Percentiles rank a stretch among this genome's conserved stretches.
Conservation (phyloP, 2,329 filamentous ascomycete species). For the Saccharata proteae region DNA sequence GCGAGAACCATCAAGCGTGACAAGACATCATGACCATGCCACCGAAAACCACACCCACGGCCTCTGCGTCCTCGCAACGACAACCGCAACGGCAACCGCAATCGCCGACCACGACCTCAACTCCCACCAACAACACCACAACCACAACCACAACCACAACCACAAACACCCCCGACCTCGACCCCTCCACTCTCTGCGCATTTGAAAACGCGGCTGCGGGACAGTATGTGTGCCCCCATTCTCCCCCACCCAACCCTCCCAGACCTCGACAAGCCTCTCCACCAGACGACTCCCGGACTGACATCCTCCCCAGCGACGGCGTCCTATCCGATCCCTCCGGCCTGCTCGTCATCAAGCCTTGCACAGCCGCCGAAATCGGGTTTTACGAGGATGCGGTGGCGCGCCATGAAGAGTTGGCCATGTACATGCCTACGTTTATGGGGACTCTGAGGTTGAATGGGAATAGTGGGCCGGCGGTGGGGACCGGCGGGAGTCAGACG, state of each 20-base stretch:
- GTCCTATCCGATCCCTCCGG: conserved; percentile 76
- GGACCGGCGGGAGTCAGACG: conserved; percentile 11
- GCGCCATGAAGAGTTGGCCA: conserved; percentile 59
- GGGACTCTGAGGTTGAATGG: conserved; percentile 64
- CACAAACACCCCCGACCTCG: no score
- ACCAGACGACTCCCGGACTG: conserved; percentile 5
- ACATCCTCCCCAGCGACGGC: conserved; percentile 54
- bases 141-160: no score
- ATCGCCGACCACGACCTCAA: no score
- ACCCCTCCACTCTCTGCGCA: conserved; percentile 49
- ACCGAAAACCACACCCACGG: no score
- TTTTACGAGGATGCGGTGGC: conserved; percentile 71
- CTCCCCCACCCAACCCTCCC: no score
- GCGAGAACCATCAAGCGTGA: no score
- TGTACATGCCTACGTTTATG: conserved; percentile 75
- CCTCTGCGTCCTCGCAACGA: no score
- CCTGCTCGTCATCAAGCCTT: conserved; percentile 86
- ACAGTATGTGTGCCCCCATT: conserved; percentile 74
- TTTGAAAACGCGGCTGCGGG: conserved; percentile 71
- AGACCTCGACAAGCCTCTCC: neutral
- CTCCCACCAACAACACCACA: no score
- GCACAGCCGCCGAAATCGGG: conserved; percentile 68
- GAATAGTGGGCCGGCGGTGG: conserved; percentile 22
- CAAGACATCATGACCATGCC: no score
- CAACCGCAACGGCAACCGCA: no score